Evolutionary conservation across 2,329 filamentous ascomycete species (phyloP), one percentile per base, ranked within the genome.

Genomic region (Fusarium sterilihyphosum): DNA sequence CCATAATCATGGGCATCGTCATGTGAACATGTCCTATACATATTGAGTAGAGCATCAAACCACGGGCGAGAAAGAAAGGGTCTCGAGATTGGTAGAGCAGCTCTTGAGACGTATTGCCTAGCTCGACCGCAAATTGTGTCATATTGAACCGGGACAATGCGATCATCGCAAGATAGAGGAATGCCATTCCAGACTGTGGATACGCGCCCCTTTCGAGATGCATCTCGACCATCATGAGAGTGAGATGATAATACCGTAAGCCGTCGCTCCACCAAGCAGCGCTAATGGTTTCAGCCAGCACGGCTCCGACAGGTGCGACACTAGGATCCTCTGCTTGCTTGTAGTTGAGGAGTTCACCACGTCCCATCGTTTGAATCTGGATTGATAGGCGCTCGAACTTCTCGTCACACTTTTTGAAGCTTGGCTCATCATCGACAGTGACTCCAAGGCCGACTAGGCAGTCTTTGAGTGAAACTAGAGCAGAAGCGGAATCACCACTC

Each of bases 371-470:
- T 78, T 89, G 87, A 18, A 95, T 87, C 77, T 87, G 87, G 6
- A 86, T 81, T n/a, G 88, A 87, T 24, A 92, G 84, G 60, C 87
- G 86, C 74, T 91, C 87, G 77, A 96, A 98, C 61, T 92, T 90
- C 24, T 85, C 84, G 79, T 98, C 95, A 78, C 94, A 97, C 75
- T 92, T 90, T 75, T 95, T 91, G 80, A 91, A 95, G 0, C 89
- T 92, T 5, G 92, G 92, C 6, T 90, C 85, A 4, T 91, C 86
- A 40, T 92, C 89, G 18, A 96, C 85, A 4, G 88, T 82, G 22
- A 95, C 87, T 7, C 90, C 93, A 18, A 98, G 86, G 18, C 92
- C 92, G 35, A 83, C 84, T 22, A 98, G 84, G 71, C 93, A 95
- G 52, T 91, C 88, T 77, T 92, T 92, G 31, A 98, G 85, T 3